These are phyloP conservation scores for Leonotis leonurus DNA, from an alignment of 257 asterid species.

Conservation along the genomic window DNA sequence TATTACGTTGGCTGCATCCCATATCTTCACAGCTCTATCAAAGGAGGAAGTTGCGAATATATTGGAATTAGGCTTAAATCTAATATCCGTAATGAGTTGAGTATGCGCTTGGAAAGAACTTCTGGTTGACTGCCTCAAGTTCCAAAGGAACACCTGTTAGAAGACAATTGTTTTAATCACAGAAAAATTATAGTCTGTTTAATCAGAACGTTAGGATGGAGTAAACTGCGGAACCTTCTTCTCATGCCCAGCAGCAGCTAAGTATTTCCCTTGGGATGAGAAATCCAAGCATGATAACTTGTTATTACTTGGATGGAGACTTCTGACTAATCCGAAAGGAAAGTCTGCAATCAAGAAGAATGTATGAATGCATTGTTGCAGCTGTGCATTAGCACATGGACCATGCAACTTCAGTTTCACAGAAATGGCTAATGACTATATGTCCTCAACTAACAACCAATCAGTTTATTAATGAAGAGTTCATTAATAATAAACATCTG, in stretches of 20 bases:
- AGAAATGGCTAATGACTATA: background rate
- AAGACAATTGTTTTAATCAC: background rate
- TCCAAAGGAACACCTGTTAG: conserved; percentile 32
- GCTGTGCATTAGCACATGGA: too few species aligned
- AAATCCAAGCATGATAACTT: conserved; percentile 46
- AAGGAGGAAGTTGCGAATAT: conserved; percentile 45
- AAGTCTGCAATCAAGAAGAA: conserved; percentile 21
- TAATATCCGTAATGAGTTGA: conserved; percentile 34
- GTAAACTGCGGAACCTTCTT: conserved; percentile 29
- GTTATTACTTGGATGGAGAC: conserved; percentile 25
- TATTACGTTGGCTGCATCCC: conserved; percentile 39
- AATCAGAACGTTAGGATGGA: background rate
- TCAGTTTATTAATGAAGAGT: background rate
- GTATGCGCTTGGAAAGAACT: conserved; percentile 20
- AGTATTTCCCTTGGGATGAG: conserved; percentile 29
- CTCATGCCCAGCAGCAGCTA: conserved; percentile 52
- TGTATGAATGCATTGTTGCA: too few species aligned
- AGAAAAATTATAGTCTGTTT: background rate
- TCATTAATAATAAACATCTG: background rate
- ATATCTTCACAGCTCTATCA: conserved; percentile 37
- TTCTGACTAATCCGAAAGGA: conserved; percentile 18
- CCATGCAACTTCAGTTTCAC: background rate
- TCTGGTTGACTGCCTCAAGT: conserved; percentile 9
- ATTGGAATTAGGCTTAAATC: conserved; percentile 35
- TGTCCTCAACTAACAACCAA: background rate